Evolutionary conservation across 352 stramenopile species (phyloP).

Genomic region (Pythium dissimile): DNA sequence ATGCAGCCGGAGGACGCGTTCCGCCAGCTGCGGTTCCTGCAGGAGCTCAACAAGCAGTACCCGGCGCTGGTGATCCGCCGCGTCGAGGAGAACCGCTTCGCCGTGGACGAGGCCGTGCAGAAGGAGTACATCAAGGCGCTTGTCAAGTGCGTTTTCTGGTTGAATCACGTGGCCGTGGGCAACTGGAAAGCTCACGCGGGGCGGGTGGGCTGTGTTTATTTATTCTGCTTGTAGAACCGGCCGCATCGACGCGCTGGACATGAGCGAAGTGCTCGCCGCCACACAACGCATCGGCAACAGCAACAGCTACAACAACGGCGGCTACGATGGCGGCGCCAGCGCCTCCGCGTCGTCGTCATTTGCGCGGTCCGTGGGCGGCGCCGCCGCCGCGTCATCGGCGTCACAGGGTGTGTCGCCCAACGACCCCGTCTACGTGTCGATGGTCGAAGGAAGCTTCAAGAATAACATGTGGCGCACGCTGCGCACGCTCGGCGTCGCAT

Average conservation of each 20-base stretch:
- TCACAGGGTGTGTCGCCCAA: conserved; percentile 61
- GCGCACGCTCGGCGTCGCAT: conserved; percentile 77
- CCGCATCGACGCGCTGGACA: conserved; percentile 76
- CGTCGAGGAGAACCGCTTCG: conserved; percentile 82
- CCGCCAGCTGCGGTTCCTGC: conserved; percentile 77
- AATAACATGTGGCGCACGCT: conserved; percentile 90
- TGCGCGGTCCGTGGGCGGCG: conserved; percentile 13
- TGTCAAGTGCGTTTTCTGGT: conserved; percentile 49
- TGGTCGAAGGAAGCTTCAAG: conserved; percentile 88
- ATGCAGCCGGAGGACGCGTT: conserved; percentile 65
- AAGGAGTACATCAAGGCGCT: conserved; percentile 90
- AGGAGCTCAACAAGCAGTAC: conserved; percentile 87
- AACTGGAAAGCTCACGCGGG: not conserved
- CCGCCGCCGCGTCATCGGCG: conserved; percentile 17
- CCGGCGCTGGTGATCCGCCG: conserved; percentile 79
- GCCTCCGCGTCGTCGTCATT: not conserved
- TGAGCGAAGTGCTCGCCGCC: conserved; percentile 46
- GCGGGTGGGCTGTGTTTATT: too few relatives aligned
- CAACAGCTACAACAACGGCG: conserved; percentile 3
- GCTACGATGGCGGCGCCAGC: not conserved
- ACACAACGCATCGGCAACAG: conserved; percentile 27
- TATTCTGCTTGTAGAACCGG: conserved; percentile 48
- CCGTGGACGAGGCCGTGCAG: conserved; percentile 72
- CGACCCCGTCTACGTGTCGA: conserved; percentile 85
- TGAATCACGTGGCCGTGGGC: not conserved